These are phyloP conservation scores for Phytophthora litchii DNA, from an alignment of 352 stramenopile species.

Conservation along the genomic window DNA sequence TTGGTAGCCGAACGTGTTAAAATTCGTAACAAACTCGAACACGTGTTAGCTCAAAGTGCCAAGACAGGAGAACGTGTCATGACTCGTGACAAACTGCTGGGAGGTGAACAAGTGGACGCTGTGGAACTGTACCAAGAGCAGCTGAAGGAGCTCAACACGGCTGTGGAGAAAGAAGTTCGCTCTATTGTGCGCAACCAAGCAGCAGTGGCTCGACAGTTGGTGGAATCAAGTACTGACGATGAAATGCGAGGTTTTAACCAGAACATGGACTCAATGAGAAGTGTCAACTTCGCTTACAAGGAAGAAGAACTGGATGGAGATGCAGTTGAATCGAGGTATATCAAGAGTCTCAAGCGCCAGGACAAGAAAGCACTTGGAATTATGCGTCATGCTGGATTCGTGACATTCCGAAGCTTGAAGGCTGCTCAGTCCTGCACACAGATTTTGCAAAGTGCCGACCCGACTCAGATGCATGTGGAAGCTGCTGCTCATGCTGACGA, in stretches of 20 bases:
- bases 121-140: slow-evolving; percentile 76
- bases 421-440: slow-evolving; percentile 78
- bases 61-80: slow-evolving; percentile 66
- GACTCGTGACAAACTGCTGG: slow-evolving; percentile 38
- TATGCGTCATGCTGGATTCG: slow-evolving; percentile 78
- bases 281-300: slow-evolving; percentile 36
- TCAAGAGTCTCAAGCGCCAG: slow-evolving; percentile 50
- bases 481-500: slow-evolving; percentile 66
- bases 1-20: slow-evolving; percentile 71
- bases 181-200: slow-evolving; percentile 71
- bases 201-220: slow-evolving; percentile 58
- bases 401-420: slow-evolving; percentile 82
- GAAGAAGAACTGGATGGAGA: slow-evolving; percentile 43
- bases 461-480: slow-evolving; percentile 75
- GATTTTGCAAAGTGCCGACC: slow-evolving; percentile 75
- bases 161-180: slow-evolving; percentile 81
- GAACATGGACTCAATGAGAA: slow-evolving; percentile 32
- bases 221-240: slow-evolving; percentile 52
- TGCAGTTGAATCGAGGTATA: slow-evolving; percentile 62
- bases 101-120: slow-evolving; percentile 64
- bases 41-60: slow-evolving; percentile 64
- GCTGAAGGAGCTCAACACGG: slow-evolving; percentile 72
- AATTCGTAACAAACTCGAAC: slow-evolving; percentile 73
- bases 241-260: slow-evolving; percentile 31
- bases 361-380: slow-evolving; percentile 52